These are phyloP conservation scores for Solanum virginianum DNA, from an alignment of 257 asterid species.

Conservation along the genomic window DNA sequence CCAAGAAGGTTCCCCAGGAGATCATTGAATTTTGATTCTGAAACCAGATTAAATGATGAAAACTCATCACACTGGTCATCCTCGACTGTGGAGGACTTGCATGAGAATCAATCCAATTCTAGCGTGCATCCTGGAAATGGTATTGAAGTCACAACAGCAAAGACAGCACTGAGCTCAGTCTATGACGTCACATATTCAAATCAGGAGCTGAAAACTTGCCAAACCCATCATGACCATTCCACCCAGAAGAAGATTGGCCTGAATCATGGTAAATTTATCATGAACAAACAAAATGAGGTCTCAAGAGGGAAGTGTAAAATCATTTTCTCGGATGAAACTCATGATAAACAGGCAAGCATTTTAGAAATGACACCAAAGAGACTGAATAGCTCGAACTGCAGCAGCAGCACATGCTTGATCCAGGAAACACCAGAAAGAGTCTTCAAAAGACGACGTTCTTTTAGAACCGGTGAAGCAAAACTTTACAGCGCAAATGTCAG, in stretches of 20 bases:
- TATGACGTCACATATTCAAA: conserved; percentile 10
- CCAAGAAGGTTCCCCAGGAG: conserved; percentile 54
- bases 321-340: conserved; percentile 58
- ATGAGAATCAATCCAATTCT: conserved; percentile 20
- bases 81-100: conserved; percentile 11
- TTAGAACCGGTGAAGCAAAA: conserved; percentile 21
- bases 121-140: conserved; percentile 5
- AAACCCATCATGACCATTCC: conserved; percentile 3
- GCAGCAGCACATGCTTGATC: conserved; percentile 24
- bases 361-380: conserved; percentile 22
- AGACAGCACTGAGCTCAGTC: conserved; percentile 12
- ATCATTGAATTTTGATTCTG: conserved; percentile 45
- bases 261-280: not conserved
- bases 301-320: conserved; percentile 59
- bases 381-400: conserved; percentile 22
- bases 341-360: conserved; percentile 44
- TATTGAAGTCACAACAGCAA: conserved; percentile 1
- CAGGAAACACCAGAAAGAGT: conserved; percentile 12
- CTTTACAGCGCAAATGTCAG: conserved; percentile 24
- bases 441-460: conserved; percentile 32
- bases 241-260: conserved; percentile 12
- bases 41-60: conserved; percentile 24
- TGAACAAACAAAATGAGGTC: conserved; percentile 3
- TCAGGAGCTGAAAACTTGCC: conserved; percentile 10
- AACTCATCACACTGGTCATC: conserved; percentile 12